These are phyloP conservation scores for Spirogloea muscicola DNA, from an alignment of 139 green algal species.

Conservation along the genomic window DNA sequence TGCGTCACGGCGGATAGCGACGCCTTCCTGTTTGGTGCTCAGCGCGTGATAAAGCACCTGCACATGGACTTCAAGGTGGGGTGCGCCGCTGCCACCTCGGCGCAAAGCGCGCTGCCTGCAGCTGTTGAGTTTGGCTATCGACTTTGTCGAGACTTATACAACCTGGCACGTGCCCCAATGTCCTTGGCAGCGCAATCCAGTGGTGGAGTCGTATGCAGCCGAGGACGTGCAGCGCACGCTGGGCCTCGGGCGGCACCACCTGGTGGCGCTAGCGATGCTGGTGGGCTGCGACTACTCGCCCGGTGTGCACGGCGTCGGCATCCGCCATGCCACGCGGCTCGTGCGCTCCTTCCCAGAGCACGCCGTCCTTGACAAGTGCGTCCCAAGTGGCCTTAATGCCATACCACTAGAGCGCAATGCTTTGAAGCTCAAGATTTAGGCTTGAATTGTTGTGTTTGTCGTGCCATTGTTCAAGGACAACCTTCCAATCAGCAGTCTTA, in stretches of 20 bases:
- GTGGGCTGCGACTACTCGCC: constrained; percentile 14
- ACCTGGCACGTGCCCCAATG: too few relatives aligned
- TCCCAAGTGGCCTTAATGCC: not conserved
- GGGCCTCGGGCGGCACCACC: constrained; percentile 4
- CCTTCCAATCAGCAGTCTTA: too few relatives aligned
- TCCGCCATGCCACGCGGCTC: not conserved
- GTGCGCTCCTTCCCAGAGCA: constrained; percentile 19
- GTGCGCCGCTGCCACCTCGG: too few relatives aligned
- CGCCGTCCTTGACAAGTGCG: constrained; percentile 18
- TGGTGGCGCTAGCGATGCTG: constrained; percentile 17
- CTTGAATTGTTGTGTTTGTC: too few relatives aligned
- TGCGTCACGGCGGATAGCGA: constrained; percentile 38
- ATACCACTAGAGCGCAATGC: too few relatives aligned
- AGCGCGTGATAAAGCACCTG: constrained; percentile 17
- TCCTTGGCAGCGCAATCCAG: too few relatives aligned
- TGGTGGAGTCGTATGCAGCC: constrained; percentile 8
- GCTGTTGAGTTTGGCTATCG: too few relatives aligned
- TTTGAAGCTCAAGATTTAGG: too few relatives aligned
- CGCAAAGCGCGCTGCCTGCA: too few relatives aligned
- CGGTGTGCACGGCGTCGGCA: constrained; percentile 18
- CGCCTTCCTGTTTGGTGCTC: constrained; percentile 34
- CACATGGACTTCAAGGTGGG: constrained; percentile 23
- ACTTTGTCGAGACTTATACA: too few relatives aligned
- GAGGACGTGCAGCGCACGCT: constrained; percentile 2
- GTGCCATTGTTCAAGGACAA: too few relatives aligned